Evolutionary conservation across 768 basidiomycete genomes (phyloP).

Genomic region (Agaricus blazei): DNA sequence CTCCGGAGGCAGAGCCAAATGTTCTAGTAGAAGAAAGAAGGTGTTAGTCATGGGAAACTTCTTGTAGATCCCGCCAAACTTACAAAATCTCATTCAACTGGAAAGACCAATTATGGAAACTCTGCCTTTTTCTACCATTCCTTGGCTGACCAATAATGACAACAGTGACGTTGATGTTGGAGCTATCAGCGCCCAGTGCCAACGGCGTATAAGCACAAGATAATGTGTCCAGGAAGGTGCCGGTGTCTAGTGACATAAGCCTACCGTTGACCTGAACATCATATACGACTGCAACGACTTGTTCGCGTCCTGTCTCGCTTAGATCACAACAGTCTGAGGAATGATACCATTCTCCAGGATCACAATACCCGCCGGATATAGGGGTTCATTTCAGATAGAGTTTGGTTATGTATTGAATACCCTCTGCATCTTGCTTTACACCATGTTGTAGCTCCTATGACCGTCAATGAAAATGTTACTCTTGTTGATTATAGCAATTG

Average conservation of each 20-base stretch:
- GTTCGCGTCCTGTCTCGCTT: not conserved
- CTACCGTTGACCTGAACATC: constrained; percentile 4
- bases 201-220: constrained; percentile 1
- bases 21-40: too few species aligned
- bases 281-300: not conserved
- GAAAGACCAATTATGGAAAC: not conserved
- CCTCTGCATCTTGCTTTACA: not conserved
- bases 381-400: not conserved
- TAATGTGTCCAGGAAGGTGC: not conserved
- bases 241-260: too few species aligned
- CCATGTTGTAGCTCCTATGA: constrained; percentile 1
- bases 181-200: not conserved
- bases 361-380: not conserved
- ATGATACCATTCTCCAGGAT: constrained; percentile 2
- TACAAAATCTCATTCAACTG: constrained; percentile 6
- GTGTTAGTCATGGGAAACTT: too few species aligned
- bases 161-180: constrained; percentile 8
- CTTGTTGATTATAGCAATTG: not conserved
- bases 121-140: not conserved
- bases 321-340: not conserved
- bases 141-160: not conserved
- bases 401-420: not conserved
- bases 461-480: not conserved
- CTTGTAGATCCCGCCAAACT: not conserved
- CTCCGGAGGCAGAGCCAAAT: too few species aligned